Evolutionary conservation across 345 rosid genomes (phyloP), one percentile per base, ranked within the genome.

Genomic region (Durio zibethinus): DNA sequence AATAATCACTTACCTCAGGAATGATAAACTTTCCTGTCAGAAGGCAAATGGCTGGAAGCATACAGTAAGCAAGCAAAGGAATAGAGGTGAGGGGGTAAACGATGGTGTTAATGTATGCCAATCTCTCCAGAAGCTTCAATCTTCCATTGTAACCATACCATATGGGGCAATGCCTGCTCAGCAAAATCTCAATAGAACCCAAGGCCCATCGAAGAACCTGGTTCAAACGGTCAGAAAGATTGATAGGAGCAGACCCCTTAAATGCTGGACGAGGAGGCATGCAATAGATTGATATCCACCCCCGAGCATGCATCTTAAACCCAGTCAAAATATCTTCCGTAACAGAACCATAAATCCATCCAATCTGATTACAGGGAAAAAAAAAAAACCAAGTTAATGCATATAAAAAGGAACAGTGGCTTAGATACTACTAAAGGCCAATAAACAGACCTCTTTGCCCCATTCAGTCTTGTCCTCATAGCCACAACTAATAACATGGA

Each of bases 181-280:
- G 83, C 86, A 96, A 83, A 87, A 96, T 96, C 85, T 96, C 99
- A 50, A 96, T 90, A 16, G 99, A 96, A 43, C 99, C 99, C 86
- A 96, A 84, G 50, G 99, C 99, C 99, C 99, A 96, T 52, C 99
- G 88, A 83, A 96, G 99, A 77, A 96, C 99, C 87, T 96, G 99
- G 87, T 96, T 93, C 87, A 96, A 79, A 82, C 99, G 95, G 85
- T 96, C 99, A 11, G 99, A 95, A 82, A 95, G 99, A 92, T 95
- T 95, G 93, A 95, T 95, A 23, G 98, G 98, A 76, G 99, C 98
- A 79, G 76, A 73, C 52, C 99, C 99, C 87, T 97, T 97, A 80
- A 97, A 97, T 27, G 98, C 98, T 54, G 99, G 98, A 54, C 99
- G 99, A 7, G 98, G 92, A 76, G 99, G 99, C 96, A 92, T 90